Evolutionary conservation across 1,284 basidiomycete species (phyloP).

Genomic region (Papiliotrema laurentii): DNA sequence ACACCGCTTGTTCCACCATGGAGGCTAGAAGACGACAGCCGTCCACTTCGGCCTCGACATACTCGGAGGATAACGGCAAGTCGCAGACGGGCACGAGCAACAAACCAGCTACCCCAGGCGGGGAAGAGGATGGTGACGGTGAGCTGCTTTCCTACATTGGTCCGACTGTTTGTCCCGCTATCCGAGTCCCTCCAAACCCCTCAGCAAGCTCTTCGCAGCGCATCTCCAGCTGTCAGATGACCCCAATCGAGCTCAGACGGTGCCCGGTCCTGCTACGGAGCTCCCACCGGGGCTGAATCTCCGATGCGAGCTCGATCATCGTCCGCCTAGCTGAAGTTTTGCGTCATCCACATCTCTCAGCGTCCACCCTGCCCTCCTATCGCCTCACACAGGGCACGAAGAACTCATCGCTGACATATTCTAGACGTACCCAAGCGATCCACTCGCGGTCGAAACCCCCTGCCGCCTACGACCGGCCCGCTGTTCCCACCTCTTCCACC

Average conservation of each 20-base stretch:
- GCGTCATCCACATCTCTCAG: not conserved
- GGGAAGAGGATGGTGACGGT: slow-evolving; percentile 7
- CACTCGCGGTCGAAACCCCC: slow-evolving; percentile 39
- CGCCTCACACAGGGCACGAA: not conserved
- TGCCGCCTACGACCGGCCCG: slow-evolving; percentile 41
- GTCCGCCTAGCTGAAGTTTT: not conserved
- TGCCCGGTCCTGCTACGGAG: not conserved
- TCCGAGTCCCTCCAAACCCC: not conserved
- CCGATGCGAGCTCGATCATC: not conserved
- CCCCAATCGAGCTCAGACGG: not conserved
- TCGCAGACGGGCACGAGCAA: not conserved
- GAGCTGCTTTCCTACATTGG: not conserved
- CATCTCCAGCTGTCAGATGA: not conserved
- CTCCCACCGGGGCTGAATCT: not conserved
- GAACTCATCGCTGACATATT: not conserved
- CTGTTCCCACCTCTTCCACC: slow-evolving; percentile 46
- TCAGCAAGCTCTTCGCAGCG: not conserved
- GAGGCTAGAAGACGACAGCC: not conserved
- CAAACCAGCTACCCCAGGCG: not conserved
- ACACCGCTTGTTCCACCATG: no score
- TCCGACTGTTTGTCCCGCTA: not conserved
- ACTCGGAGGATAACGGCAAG: not conserved
- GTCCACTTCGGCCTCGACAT: not conserved
- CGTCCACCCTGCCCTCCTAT: not conserved
- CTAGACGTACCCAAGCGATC: slow-evolving; percentile 5